Base-by-base conservation (phyloP, 2,329 filamentous ascomycete species). In the Diplodia mutila region DNA sequence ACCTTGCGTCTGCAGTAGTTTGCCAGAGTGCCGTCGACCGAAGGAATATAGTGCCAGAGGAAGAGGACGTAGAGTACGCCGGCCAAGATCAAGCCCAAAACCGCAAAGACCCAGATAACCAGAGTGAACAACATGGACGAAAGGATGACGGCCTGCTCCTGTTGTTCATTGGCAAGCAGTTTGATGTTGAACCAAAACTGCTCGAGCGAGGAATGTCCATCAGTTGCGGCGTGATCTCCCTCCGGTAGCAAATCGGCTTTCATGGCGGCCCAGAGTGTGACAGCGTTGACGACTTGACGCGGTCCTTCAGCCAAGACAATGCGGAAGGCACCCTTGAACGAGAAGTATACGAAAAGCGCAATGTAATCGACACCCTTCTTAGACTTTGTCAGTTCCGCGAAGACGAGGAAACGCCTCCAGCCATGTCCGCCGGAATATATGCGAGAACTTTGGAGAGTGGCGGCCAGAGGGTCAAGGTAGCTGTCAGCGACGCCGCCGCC, bases 1-100 rank as follows among this genome's bases (percentile, higher is more conserved):
- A 97, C 90, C 82, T 98, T 98, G 54, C 93, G 90, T 69, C 92
- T 90, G 77, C 95, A 98, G 81, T 97, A 99, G 29, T 89, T 89
- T 5, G 88, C 88, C 34, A 99, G 84, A 8, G 91, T 90, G 6
- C 93, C 92, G 74, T 97, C 93, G 12, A 88, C 84, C 42, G 86
- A 86, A 1, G 94, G 93, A 69, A 99, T 94, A 80, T 94, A 95
- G 79, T 95, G 91, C 87, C 91, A 97, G 6, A 99, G 85, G 78
- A 97, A 99, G 73, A 92, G 87, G 46, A 97, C 79, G 79, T 97
- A 98, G 69, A 97, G 89, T 1, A 96, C 73, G 25, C 89, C 82
- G 0, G 92, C 93, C 11, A 91, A 75, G n/a, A 94, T 81, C 61
- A 98, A 84, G 67, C 82, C 85, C 65, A 98, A 76, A 6, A 91